Evolutionary conservation across 2,329 filamentous ascomycete species (phyloP), one percentile per base, ranked within the genome.

Genomic region (Ophiosphaerella herpotricha): DNA sequence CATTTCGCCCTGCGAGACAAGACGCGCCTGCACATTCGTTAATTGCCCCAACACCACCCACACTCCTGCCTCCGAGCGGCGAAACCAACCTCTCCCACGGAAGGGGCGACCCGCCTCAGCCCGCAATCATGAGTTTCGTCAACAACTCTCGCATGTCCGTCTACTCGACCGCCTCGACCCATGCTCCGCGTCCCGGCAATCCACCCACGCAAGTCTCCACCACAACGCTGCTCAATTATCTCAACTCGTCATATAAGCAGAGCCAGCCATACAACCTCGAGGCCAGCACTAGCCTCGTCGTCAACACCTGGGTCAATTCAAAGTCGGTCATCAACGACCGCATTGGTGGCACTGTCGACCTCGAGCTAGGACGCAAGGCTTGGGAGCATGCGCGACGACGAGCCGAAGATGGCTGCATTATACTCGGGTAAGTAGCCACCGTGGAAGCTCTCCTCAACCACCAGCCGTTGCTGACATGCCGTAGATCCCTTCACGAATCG

Each of bases 361-460:
- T 83, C 36, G 84, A 88, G 18, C 76, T 99, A 43, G 89, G 90
- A 13, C 80, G 85, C 44, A 85, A 90, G 70, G 91, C 92, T 2
- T 99, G 94, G 93, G 94, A 99, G 76, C 94, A 99, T 79, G 93
- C 94, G 48, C 85, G 93, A 61, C 86, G 94, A 55, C 85, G 94
- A 77, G 94, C 94, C 36, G 94, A 99, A 73, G 94, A 99, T 77
- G 92, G 91, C 13, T 97, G 92, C 70, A 89, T 99, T 57, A 81
- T 97, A 46, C 76, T 99, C 60, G 89, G 89, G 91, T 96, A 80
- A 61, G 85, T 75, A 21, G 18, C 4, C 3, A 21, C 18, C 18
- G 18, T 21, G 4, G 2, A 44, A 13, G 14, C 14, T 47, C 18
- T 23, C 31, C 47, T 46, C 29, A 39, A 26, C 14, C 33, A 46